Base-by-base conservation (phyloP, 2,329 filamentous ascomycete genomes). In the Macrophomina pseudophaseolina region DNA sequence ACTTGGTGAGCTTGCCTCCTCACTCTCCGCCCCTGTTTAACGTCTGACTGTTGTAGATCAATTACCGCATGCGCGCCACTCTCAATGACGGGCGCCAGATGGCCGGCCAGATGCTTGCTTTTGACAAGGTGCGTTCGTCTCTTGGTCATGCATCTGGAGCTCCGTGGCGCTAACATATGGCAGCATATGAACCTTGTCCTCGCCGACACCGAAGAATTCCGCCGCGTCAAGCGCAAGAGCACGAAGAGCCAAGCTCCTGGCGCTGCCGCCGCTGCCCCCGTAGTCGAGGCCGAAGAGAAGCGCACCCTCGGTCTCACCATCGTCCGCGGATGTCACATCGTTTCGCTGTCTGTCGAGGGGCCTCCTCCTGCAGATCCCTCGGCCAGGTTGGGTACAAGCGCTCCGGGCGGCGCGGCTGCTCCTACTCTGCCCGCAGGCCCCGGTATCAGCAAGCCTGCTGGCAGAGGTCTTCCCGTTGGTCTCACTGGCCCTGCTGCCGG, bases 121-220 rank as follows among this genome's bases (percentile, higher is more conserved):
- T 98, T 76, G 95, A 99, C 81, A 98, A 98, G 88, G 93, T 94
- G 23, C 23, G 23, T 23, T 81, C 66, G 71, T 66, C 35, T 14
- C 49, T 32, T 35, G 18, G 16, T 12, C 49, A 44, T 51, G 49
- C 14, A 14, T 58, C n/a, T 58, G 32, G n/a, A 23, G n/a, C 32
- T 23, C 52, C 44, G 5, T 14, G 11, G n/a, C 11, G 63, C 44
- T 65, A 14, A 65, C 32, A 2, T n/a, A 1, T 14, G 12, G 23
- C 76, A 97, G 93, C 95, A 99, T 82, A 99, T 99, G 95, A 99
- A 99, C 80, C 88, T 99, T 71, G 95, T 99, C 69, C 91, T 99
- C 70, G 95, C 94, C 81, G 95, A 99, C 77, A 98, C 95, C 72
- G 95, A 99, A 87, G 94, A 98, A 80, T 97, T 97, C 81, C 91